Percentiles rank a stretch among this genome's conserved stretches.
These are phyloP conservation scores for Pleurotus citrinopileatus DNA, from an alignment of 768 basidiomycete genomes.

Conservation along the genomic window DNA sequence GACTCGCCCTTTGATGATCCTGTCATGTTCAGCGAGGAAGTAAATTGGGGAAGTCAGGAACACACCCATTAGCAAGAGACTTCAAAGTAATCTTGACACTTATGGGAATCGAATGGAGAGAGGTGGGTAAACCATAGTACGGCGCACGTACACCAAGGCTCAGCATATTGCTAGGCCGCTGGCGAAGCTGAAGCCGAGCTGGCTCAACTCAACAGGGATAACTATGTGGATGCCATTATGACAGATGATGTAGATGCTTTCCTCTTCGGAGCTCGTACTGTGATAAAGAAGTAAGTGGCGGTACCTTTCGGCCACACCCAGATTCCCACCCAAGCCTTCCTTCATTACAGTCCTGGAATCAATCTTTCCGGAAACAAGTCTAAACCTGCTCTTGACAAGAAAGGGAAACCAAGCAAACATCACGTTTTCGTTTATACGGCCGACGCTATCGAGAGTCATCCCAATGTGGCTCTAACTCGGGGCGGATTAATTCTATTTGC, in stretches of 20 bases:
- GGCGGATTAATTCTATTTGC: slow-evolving; percentile 32
- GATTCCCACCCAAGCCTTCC: slow-evolving; percentile 18
- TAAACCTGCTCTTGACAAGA: slow-evolving; percentile 42
- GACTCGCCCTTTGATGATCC: slow-evolving; percentile 16
- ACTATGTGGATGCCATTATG: slow-evolving; percentile 41
- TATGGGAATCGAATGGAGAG: slow-evolving; percentile 49
- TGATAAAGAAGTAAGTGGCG: slow-evolving; percentile 17
- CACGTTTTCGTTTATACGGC: slow-evolving; percentile 26
- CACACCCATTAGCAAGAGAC: slow-evolving; percentile 36
- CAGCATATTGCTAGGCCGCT: slow-evolving; percentile 56
- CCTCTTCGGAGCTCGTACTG: slow-evolving; percentile 34
- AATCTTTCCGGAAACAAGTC: slow-evolving; percentile 27
- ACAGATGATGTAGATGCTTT: slow-evolving; percentile 48
- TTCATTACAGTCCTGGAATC: slow-evolving; percentile 25
- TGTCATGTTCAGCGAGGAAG: slow-evolving; percentile 20
- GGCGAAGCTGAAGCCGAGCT: slow-evolving; percentile 35
- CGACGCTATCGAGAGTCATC: slow-evolving; percentile 17
- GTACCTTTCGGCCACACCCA: too few species aligned
- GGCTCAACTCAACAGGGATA: slow-evolving; percentile 38
- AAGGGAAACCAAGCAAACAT: slow-evolving; percentile 47
- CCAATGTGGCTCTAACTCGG: slow-evolving; percentile 20
- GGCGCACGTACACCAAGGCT: slow-evolving; percentile 28
- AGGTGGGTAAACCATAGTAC: slow-evolving; percentile 39
- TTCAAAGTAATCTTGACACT: slow-evolving; percentile 56
- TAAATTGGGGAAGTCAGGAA: slow-evolving; percentile 42